These are phyloP conservation scores for Botrytis paeoniae DNA, from an alignment of 2,329 filamentous ascomycete species.

Conservation along the genomic window DNA sequence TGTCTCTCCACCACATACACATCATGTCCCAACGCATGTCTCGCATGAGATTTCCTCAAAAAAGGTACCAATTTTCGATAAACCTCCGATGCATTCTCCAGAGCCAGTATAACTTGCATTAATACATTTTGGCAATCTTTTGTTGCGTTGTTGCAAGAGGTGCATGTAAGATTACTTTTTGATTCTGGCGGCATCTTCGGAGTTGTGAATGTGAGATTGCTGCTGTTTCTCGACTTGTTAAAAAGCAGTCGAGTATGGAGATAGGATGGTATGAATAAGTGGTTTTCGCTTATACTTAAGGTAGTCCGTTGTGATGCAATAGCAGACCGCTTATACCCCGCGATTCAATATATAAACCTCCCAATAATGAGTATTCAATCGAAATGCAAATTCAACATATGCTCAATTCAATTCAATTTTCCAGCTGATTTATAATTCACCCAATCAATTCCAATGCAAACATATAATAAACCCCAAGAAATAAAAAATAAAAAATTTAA, in stretches of 20 bases:
- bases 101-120: background rate
- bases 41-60: constrained; percentile 4
- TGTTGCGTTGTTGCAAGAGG: background rate
- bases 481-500: too few species aligned
- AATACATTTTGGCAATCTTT: background rate
- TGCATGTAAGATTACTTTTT: background rate
- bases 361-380: background rate
- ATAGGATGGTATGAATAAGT: background rate
- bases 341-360: background rate
- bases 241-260: background rate
- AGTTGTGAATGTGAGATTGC: background rate
- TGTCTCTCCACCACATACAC: background rate
- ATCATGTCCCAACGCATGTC: constrained; percentile 3
- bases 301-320: background rate
- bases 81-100: background rate
- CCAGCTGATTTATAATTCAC: background rate
- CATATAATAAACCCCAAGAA: background rate
- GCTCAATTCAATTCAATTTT: background rate
- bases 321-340: background rate
- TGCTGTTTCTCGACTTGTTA: background rate
- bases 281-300: background rate
- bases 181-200: constrained; percentile 12
- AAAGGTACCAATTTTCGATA: constrained; percentile 7
- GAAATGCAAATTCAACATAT: background rate
- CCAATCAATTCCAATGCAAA: background rate